Evolutionary conservation across 2,329 filamentous ascomycete species (phyloP).

Genomic region (Clarireedia hainanense): DNA sequence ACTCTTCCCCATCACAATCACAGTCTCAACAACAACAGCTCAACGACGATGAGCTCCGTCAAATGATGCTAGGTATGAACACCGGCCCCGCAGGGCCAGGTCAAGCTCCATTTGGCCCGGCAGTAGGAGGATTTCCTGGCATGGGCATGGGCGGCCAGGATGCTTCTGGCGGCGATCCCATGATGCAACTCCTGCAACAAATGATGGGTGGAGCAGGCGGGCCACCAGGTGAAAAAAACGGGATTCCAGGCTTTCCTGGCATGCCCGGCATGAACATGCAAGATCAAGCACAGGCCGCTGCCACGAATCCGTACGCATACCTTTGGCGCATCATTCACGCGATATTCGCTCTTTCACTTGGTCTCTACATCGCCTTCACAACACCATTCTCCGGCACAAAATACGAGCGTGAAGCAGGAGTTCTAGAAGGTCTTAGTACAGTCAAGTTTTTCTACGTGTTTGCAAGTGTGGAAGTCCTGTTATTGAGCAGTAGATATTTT

Average conservation of each 20-base stretch:
- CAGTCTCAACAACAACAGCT: conserved; percentile 26
- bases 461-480: conserved; percentile 64
- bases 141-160: conserved; percentile 19
- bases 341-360: conserved; percentile 60
- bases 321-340: conserved; percentile 70
- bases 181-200: conserved; percentile 70
- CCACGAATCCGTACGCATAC: conserved; percentile 38
- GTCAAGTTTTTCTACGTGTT: conserved; percentile 70
- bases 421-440: conserved; percentile 26
- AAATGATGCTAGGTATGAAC: conserved; percentile 56
- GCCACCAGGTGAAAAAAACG: conserved; percentile 27
- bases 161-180: conserved; percentile 45
- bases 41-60: conserved; percentile 53
- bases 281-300: conserved; percentile 23
- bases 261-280: conserved; percentile 1
- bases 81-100: conserved; percentile 23
- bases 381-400: conserved; percentile 63
- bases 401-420: conserved; percentile 31
- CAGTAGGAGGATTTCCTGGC: conserved; percentile 18
- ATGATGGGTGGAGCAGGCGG: conserved; percentile 50
- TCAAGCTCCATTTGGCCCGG: conserved; percentile 26
- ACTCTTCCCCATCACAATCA: background rate
- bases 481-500: conserved; percentile 65
- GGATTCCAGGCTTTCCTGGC: conserved; percentile 33
- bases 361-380: conserved; percentile 60